Evolutionary conservation across 805 yeast genomes (phyloP).

Genomic region (Candida incommunis): DNA sequence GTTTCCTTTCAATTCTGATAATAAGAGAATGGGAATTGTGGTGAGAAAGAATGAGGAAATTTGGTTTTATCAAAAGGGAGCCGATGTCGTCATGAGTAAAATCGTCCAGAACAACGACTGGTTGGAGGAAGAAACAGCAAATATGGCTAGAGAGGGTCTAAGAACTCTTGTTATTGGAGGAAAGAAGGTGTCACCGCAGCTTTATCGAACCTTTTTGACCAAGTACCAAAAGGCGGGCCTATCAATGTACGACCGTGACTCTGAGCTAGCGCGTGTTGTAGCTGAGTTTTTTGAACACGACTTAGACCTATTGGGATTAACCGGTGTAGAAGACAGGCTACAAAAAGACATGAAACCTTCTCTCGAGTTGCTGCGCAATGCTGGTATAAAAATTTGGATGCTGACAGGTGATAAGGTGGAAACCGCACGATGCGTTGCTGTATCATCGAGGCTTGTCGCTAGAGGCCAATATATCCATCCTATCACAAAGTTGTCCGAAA

Average conservation of each 20-base stretch:
- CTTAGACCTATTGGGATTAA: conserved; percentile 74
- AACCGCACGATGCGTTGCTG: conserved; percentile 94
- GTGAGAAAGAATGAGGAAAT: conserved; percentile 57
- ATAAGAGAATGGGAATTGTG: conserved; percentile 91
- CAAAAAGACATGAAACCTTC: conserved; percentile 87
- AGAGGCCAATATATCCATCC: conserved; percentile 91
- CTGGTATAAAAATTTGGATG: conserved; percentile 98
- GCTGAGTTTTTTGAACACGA: conserved; percentile 62
- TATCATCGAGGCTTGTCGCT: conserved; percentile 84
- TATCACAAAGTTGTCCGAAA: conserved; percentile 46
- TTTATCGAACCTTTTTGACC: conserved; percentile 47
- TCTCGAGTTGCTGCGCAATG: conserved; percentile 83
- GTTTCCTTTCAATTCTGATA: conserved; percentile 92
- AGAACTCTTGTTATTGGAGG: conserved; percentile 92
- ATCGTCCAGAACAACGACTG: conserved; percentile 84
- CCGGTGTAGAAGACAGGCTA: conserved; percentile 94
- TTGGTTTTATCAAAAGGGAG: conserved; percentile 89
- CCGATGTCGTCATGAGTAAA: conserved; percentile 82
- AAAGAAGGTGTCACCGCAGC: conserved; percentile 41
- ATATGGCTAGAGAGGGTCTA: conserved; percentile 97
- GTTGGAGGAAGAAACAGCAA: conserved; percentile 94
- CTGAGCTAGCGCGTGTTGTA: conserved; percentile 53
- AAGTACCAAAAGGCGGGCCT: conserved; percentile 62
- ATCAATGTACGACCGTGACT: conserved; percentile 69
- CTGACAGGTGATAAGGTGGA: conserved; percentile 97